A percentile compares a stretch with the other conserved stretches of the same genome.
Evolutionary conservation across 371 early-diverging fungal genomes (phyloP).

Genomic region (Mortierella sp.): DNA sequence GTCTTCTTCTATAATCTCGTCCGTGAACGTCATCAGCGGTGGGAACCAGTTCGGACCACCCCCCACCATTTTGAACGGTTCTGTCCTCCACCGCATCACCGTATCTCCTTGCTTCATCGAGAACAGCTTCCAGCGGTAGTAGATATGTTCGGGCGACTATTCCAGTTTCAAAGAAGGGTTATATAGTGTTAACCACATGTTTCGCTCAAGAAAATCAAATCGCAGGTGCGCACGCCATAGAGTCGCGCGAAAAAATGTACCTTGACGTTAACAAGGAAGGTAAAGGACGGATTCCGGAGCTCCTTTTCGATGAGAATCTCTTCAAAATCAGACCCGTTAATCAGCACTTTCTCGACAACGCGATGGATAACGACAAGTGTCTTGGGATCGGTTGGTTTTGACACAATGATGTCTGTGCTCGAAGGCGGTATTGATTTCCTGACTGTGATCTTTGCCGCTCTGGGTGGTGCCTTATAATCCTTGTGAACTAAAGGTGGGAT

Average conservation of each 20-base stretch:
- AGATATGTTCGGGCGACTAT: slow-evolving; percentile 84
- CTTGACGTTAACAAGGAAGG: slow-evolving; percentile 80
- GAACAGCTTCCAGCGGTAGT: slow-evolving; percentile 94
- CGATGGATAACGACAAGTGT: slow-evolving; percentile 85
- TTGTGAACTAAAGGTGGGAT: slow-evolving; percentile 30
- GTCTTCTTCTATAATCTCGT: slow-evolving; percentile 67
- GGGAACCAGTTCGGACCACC: slow-evolving; percentile 91
- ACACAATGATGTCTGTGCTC: slow-evolving; percentile 76
- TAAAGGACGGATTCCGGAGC: slow-evolving; percentile 73
- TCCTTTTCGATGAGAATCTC: slow-evolving; percentile 76
- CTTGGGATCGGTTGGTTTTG: slow-evolving; percentile 73
- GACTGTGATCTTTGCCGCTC: slow-evolving; percentile 26
- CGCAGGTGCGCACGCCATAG: background rate
- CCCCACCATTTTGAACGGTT: slow-evolving; percentile 92
- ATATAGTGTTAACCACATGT: too few species aligned
- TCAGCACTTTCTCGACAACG: slow-evolving; percentile 85
- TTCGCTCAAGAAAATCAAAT: background rate
- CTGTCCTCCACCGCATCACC: slow-evolving; percentile 78
- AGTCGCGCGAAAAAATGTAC: slow-evolving; percentile 58
- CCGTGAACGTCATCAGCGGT: slow-evolving; percentile 82
- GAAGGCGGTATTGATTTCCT: slow-evolving; percentile 51
- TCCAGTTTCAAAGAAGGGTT: background rate
- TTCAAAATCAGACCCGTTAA: slow-evolving; percentile 86
- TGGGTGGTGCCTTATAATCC: slow-evolving; percentile 46
- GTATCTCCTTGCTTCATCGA: slow-evolving; percentile 93